These are phyloP conservation scores for Eutrema japonicum DNA, from an alignment of 345 rosid genomes.

Conservation along the genomic window DNA sequence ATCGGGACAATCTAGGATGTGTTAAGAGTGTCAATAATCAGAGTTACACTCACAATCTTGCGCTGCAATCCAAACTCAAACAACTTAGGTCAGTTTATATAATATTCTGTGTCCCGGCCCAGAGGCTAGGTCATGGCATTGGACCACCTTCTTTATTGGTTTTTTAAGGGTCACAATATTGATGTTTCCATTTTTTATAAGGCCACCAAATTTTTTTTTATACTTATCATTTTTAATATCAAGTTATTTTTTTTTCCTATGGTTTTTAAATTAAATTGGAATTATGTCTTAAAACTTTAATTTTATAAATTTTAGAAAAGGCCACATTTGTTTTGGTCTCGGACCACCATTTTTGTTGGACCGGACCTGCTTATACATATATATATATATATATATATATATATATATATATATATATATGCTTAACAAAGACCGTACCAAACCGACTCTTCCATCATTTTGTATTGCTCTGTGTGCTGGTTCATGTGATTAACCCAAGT, in stretches of 20 bases:
- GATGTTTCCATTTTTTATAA: no score
- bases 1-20: conserved; percentile 78
- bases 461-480: background rate
- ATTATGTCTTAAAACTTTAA: no score
- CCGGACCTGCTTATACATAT: background rate
- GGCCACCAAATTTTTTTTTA: no score
- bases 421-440: background rate
- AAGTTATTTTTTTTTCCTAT: no score
- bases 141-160: no score
- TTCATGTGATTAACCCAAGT: background rate
- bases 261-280: no score
- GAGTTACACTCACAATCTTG: conserved; percentile 56
- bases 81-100: conserved; percentile 51
- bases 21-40: conserved; percentile 69
- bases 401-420: background rate
- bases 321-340: no score
- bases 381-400: background rate
- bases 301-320: no score
- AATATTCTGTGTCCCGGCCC: background rate
- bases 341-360: no score
- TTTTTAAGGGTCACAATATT: no score
- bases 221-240: no score
- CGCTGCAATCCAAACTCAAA: conserved; percentile 50
- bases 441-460: background rate
- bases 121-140: no score